Base-by-base conservation (phyloP, 768 basidiomycete genomes). In the Boletus eberwhitei region DNA sequence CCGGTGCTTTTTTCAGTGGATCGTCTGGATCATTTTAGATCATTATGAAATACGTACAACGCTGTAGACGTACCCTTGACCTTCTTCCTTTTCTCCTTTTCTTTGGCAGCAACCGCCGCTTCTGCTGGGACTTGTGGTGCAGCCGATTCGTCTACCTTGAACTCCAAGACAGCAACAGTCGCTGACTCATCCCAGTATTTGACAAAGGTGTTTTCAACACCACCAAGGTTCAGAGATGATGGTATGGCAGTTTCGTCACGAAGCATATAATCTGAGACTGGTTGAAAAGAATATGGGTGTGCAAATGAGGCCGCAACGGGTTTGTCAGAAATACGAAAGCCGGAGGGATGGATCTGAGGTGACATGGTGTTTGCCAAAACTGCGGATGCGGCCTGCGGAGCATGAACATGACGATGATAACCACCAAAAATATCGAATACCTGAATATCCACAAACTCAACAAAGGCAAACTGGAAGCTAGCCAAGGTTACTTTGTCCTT, bases 301-400 rank as follows among this genome's bases (percentile, higher is more conserved):
- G 93, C 93, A 70, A 97, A 98, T 14, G 95, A 96, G 8, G 88
- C 86, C 11, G 94, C 94, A 12, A 94, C 89, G 1, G 93, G 89
- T 31, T 85, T 81, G 64, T 91, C 87, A 4, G 90, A 90, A 44
- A 98, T 96, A 8, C 91, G 81, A 73, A 98, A 98, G 6, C 96
- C 96, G n/a, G 85, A 83, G 0, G 96, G 94, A 69, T 97, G 93
- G 13, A 90, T 76, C 58, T 86, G 81, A 3, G 91, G 80, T 38
- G 90, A 92, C 85, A 97, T 90, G 8, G 85, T 88, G n/a, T 86
- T 84, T 5, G 85, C 90, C 13, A 98, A 77, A 9, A 94, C 85
- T 0, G 83, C 76, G 5, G 90, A 81, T 2, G 96, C 93, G 19
- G 90, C 87, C 92, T 98, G 37, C 37, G 31, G 49, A 52, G 26